A percentile compares a stretch with the other conserved stretches of the same genome.
Evolutionary conservation across 768 basidiomycete species (phyloP).

Genomic region (Lyophyllum shimeji): DNA sequence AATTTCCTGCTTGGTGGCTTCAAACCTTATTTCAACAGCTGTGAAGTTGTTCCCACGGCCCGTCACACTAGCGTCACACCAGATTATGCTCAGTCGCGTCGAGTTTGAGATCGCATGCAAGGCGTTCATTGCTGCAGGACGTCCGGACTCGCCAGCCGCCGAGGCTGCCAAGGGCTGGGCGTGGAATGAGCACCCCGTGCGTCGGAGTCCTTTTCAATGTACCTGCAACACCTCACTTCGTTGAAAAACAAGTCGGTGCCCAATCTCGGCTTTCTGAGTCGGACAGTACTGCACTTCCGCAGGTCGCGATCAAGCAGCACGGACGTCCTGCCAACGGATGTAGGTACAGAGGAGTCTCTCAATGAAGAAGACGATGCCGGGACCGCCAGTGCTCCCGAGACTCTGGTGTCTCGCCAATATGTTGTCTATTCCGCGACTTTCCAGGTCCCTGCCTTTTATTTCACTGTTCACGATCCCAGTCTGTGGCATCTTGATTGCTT

Average conservation of each 20-base stretch:
- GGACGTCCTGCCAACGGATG: constrained; percentile 12
- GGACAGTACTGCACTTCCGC: constrained; percentile 29
- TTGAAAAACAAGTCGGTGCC: constrained; percentile 30
- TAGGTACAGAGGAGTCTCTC: constrained; percentile 22
- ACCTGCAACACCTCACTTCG: constrained; percentile 2
- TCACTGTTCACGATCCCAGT: constrained; percentile 69
- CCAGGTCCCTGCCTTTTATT: constrained; percentile 83
- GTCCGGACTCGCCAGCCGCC: constrained; percentile 1
- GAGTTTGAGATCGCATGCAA: constrained; percentile 64
- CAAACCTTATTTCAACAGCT: constrained; percentile 59
- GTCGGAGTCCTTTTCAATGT: constrained; percentile 22
- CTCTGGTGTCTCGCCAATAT: constrained; percentile 57
- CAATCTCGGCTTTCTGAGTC: constrained; percentile 48
- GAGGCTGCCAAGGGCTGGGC: constrained; percentile 42
- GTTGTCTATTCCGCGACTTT: constrained; percentile 79
- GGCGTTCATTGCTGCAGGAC: constrained; percentile 37
- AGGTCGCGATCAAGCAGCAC: constrained; percentile 5
- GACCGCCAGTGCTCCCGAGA: constrained; percentile 24
- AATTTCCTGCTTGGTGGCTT: constrained; percentile 46
- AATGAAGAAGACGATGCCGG: constrained; percentile 38
- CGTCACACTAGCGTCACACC: constrained; percentile 20
- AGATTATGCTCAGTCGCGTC: constrained; percentile 49
- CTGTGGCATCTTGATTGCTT: constrained; percentile 32
- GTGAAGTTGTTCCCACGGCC: constrained; percentile 47
- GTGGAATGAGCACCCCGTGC: constrained; percentile 62